Evolutionary conservation across 768 basidiomycete genomes (phyloP).

Genomic region (Gautieria morchelliformis): DNA sequence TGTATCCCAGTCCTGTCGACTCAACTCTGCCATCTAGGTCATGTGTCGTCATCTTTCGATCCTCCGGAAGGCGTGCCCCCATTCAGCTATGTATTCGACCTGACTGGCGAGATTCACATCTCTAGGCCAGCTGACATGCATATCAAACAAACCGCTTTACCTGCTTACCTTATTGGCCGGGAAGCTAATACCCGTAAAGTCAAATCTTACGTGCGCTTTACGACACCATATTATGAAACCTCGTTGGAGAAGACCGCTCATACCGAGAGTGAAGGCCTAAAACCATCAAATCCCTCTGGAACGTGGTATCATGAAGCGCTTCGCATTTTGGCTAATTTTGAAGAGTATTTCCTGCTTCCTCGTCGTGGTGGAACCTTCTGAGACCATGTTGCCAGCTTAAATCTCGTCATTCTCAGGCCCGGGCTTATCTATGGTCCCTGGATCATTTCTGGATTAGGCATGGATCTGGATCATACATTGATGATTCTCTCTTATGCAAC

Average conservation of each 20-base stretch:
- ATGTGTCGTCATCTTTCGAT: conserved; percentile 59
- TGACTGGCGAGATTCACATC: conserved; percentile 60
- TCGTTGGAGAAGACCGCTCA: conserved; percentile 47
- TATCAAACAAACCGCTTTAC: conserved; percentile 62
- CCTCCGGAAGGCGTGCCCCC: conserved; percentile 59
- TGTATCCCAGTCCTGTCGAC: not conserved
- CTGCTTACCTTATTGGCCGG: conserved; percentile 56
- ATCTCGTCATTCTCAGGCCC: conserved; percentile 67
- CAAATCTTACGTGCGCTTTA: conserved; percentile 68
- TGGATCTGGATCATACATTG: not conserved
- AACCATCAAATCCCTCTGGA: conserved; percentile 61
- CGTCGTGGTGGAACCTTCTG: conserved; percentile 5
- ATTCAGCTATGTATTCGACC: conserved; percentile 78
- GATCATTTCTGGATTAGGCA: conserved; percentile 55
- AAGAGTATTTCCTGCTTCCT: conserved; percentile 39
- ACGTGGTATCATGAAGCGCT: conserved; percentile 87
- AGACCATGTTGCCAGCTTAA: conserved; percentile 39
- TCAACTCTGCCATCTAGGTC: conserved; percentile 32
- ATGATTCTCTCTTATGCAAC: not conserved
- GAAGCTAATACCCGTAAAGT: conserved; percentile 77
- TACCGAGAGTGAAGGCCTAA: conserved; percentile 65
- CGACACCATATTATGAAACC: conserved; percentile 72
- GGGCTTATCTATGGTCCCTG: conserved; percentile 80
- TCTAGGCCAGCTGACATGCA: conserved; percentile 45
- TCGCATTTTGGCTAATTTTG: conserved; percentile 62